Evolutionary conservation across 1,284 basidiomycete species (phyloP).

Genomic region (Ustilago loliicola): DNA sequence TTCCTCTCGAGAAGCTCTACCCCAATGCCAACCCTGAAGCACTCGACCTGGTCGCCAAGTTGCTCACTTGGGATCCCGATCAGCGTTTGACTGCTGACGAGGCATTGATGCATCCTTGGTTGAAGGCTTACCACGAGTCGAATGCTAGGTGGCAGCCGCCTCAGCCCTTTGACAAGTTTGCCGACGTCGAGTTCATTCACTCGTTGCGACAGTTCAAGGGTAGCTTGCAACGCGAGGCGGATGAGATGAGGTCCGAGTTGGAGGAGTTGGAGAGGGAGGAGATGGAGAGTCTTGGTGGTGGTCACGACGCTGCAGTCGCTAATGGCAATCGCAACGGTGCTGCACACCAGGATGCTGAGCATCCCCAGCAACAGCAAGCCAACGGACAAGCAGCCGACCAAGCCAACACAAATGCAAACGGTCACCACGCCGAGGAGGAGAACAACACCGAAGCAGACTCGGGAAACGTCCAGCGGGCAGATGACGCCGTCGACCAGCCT

Average conservation of each 20-base stretch:
- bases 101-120: slow-evolving; percentile 67
- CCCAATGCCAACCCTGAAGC: slow-evolving; percentile 60
- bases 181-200: slow-evolving; percentile 65
- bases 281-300: slow-evolving; percentile 33
- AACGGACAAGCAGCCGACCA: slow-evolving; percentile 12
- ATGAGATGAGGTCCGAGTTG: slow-evolving; percentile 60
- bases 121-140: slow-evolving; percentile 65
- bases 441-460: slow-evolving; percentile 15
- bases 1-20: slow-evolving; percentile 57
- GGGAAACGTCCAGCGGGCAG: slow-evolving; percentile 59
- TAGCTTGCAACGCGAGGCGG: slow-evolving; percentile 63
- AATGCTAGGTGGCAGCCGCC: slow-evolving; percentile 60
- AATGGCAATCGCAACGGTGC: slow-evolving; percentile 17
- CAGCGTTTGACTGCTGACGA: slow-evolving; percentile 65
- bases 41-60: slow-evolving; percentile 61
- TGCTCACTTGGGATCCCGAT: slow-evolving; percentile 67
- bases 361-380: background rate
- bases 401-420: background rate
- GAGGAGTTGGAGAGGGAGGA: slow-evolving; percentile 56
- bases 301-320: background rate
- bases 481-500: slow-evolving; percentile 39
- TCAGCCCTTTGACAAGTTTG: slow-evolving; percentile 61
- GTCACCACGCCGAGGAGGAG: background rate
- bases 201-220: slow-evolving; percentile 62
- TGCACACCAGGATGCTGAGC: slow-evolving; percentile 11